These are phyloP conservation scores for Ceratocystis destructans DNA, from an alignment of 2,329 filamentous ascomycete genomes.

Conservation along the genomic window DNA sequence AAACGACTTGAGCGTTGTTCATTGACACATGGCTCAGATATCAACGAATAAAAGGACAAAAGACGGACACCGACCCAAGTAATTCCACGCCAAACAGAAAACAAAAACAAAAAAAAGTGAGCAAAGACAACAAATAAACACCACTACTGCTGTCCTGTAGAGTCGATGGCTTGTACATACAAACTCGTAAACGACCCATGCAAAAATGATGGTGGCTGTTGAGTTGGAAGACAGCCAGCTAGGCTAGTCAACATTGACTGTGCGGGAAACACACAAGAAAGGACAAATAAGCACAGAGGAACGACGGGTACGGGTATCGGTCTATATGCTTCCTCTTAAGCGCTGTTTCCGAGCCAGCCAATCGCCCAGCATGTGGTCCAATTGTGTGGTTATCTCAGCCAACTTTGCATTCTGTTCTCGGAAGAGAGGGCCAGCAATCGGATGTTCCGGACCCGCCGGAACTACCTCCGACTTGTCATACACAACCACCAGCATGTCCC, in stretches of 20 bases:
- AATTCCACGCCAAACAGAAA: constrained; percentile 2
- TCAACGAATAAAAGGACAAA: constrained; percentile 5
- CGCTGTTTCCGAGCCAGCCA: constrained; percentile 63
- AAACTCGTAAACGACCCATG: neutral
- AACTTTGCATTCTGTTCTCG: constrained; percentile 75
- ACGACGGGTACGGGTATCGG: neutral
- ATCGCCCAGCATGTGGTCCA: constrained; percentile 75
- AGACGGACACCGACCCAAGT: neutral
- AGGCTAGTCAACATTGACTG: neutral
- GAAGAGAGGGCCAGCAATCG: constrained; percentile 67
- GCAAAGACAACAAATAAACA: constrained; percentile 7
- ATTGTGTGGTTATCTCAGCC: constrained; percentile 73
- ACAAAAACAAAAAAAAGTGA: constrained; percentile 8
- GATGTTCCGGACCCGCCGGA: constrained; percentile 71
- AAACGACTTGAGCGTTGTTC: constrained; percentile 14
- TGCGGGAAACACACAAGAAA: neutral
- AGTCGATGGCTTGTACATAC: neutral
- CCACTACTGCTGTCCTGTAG: constrained; percentile 1
- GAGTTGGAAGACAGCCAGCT: neutral
- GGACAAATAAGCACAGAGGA: neutral
- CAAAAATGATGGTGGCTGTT: neutral
- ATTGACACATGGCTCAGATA: constrained; percentile 12
- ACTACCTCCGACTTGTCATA: constrained; percentile 79
- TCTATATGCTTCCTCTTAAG: constrained; percentile 38
- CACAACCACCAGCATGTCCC: constrained; percentile 79